Evolutionary conservation across 805 yeast genomes (phyloP).

Genomic region (Yarrowia sp.): DNA sequence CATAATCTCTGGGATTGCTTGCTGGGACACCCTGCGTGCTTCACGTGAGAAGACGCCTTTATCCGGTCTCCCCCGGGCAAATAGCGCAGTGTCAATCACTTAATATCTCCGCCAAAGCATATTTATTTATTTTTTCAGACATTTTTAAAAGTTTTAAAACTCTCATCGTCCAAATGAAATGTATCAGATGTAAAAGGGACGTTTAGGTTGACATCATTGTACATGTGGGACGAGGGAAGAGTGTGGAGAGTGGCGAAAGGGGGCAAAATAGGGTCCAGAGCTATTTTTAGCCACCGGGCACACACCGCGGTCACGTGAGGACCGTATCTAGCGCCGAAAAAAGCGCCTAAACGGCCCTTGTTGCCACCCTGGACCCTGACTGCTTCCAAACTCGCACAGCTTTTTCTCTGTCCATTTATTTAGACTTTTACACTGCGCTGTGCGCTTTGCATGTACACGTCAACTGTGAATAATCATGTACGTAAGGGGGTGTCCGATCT

Average conservation of each 20-base stretch:
- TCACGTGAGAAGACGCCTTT: too few relatives aligned
- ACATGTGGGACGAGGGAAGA: background rate
- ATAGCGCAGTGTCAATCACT: too few relatives aligned
- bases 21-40: too few relatives aligned
- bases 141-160: background rate
- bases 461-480: slow-evolving; percentile 2
- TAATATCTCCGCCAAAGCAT: too few relatives aligned
- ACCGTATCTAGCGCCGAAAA: too few relatives aligned
- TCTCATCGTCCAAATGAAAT: background rate
- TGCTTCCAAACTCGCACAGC: background rate
- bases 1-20: background rate
- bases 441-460: background rate
- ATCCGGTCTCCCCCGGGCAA: too few relatives aligned
- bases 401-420: background rate
- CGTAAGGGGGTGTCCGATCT: background rate
- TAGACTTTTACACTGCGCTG: background rate
- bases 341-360: background rate
- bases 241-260: background rate
- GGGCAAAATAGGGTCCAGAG: too few relatives aligned
- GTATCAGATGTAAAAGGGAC: slow-evolving; percentile 2
- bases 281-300: too few relatives aligned
- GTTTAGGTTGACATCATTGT: slow-evolving; percentile 9
- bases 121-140: background rate
- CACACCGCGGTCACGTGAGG: too few relatives aligned
- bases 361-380: background rate